Conservation (phyloP, 768 basidiomycete species). For the Tulasnella sp. region DNA sequence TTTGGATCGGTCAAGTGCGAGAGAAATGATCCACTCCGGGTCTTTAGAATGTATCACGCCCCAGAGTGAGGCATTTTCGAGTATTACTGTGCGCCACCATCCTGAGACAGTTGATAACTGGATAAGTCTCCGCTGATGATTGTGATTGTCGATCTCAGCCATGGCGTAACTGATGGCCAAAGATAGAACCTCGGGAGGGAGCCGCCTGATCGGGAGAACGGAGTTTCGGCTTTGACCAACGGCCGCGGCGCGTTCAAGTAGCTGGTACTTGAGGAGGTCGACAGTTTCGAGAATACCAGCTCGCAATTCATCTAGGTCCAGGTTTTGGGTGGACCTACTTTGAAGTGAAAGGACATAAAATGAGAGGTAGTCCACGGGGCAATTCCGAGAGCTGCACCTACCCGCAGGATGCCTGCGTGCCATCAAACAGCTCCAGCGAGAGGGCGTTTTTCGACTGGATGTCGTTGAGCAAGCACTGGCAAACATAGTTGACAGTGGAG, state of each 20-base stretch:
- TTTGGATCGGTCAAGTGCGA: neutral
- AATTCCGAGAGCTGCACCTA: neutral
- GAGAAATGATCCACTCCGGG: neutral
- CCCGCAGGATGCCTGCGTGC: neutral
- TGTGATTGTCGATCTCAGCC: neutral
- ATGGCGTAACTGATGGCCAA: neutral
- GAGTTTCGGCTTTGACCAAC: neutral
- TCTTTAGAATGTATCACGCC: neutral
- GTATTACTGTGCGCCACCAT: neutral
- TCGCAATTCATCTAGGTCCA: neutral
- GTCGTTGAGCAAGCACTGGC: neutral
- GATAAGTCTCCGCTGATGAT: neutral
- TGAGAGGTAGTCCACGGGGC: neutral
- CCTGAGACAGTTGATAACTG: neutral
- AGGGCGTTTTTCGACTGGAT: neutral
- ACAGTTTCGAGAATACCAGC: neutral
- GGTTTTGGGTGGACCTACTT: neutral
- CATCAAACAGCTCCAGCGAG: neutral
- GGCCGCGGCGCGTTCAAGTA: neutral
- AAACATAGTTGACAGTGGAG: neutral
- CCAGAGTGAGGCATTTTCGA: neutral
- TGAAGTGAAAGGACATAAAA: too few relatives aligned
- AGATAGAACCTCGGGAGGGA: neutral
- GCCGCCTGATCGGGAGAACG: neutral
- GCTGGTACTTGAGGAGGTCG: neutral